phyloP scores from a whole-genome alignment of 371 early-diverging fungal genomes.

The Mucor plumbeus region DNA sequence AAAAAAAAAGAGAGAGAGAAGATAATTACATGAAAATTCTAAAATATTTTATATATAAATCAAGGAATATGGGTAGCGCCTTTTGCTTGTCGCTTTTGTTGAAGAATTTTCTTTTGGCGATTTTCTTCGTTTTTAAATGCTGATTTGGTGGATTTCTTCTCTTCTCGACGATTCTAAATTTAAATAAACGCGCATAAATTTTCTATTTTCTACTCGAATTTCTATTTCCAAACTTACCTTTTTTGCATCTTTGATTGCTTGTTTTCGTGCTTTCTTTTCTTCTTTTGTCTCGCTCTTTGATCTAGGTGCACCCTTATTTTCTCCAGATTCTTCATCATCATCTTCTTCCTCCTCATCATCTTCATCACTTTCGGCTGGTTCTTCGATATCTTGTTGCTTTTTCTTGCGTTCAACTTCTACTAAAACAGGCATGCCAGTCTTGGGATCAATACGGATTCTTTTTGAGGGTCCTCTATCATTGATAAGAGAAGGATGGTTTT shows the following conservation, averaged over 20 bases:
- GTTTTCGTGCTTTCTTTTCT: conserved; percentile 90
- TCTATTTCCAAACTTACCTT: conserved; percentile 40
- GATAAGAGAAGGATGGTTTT: conserved; percentile 81
- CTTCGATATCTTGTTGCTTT: conserved; percentile 22
- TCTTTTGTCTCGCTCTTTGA: conserved; percentile 80
- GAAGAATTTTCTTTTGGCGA: conserved; percentile 56
- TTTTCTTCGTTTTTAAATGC: conserved; percentile 73
- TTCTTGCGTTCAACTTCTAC: conserved; percentile 52
- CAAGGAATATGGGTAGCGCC: conserved; percentile 53
- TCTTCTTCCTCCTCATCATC: conserved; percentile 54
- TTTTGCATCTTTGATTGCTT: conserved; percentile 80
- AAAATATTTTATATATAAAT: not conserved
- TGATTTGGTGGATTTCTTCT: conserved; percentile 77
- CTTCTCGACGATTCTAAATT: conserved; percentile 63
- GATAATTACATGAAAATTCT: not conserved
- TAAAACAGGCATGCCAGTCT: conserved; percentile 70
- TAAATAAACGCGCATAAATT: not conserved
- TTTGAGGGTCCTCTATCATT: conserved; percentile 53
- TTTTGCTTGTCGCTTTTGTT: conserved; percentile 55
- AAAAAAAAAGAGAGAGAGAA: too few relatives aligned
- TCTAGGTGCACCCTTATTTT: conserved; percentile 66
- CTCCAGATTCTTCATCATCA: conserved; percentile 35
- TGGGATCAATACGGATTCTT: conserved; percentile 64
- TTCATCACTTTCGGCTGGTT: conserved; percentile 42
- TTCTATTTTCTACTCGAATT: conserved; percentile 6